phyloP scores from a whole-genome alignment of 345 rosid genomes.

The Citrus glauca region DNA sequence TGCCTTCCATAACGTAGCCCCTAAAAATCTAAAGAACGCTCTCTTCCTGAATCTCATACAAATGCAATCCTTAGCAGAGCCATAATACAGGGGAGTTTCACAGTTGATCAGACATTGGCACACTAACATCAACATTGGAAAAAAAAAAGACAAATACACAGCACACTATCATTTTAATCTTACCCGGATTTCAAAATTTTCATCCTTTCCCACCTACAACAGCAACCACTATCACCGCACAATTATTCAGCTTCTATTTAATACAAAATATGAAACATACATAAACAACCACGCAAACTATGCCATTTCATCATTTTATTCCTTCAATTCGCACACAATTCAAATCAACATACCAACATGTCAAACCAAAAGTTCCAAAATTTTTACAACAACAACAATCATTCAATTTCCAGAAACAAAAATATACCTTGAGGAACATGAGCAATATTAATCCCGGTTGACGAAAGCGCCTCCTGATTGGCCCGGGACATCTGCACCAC shows the following conservation, averaged over 20 bases:
- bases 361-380: neutral
- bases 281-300: neutral
- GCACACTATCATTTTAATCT: no score
- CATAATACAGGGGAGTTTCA: neutral
- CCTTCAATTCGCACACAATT: no score
- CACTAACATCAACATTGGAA: no score
- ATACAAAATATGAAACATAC: neutral
- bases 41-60: neutral
- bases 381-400: neutral
- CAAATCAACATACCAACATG: neutral
- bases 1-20: neutral
- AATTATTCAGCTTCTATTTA: neutral
- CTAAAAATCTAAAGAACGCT: neutral
- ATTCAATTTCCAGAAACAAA: neutral
- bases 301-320: neutral
- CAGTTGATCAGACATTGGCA: neutral
- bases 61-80: neutral
- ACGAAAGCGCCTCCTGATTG: constrained; percentile 70
- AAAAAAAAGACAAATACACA: no score
- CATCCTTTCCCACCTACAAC: neutral
- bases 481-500: constrained; percentile 55
- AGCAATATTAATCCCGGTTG: constrained; percentile 65
- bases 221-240: neutral
- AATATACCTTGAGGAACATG: constrained; percentile 69
- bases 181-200: neutral